phyloP scores from a whole-genome alignment of 2,329 filamentous ascomycete genomes.

The Phyllachora maydis region DNA sequence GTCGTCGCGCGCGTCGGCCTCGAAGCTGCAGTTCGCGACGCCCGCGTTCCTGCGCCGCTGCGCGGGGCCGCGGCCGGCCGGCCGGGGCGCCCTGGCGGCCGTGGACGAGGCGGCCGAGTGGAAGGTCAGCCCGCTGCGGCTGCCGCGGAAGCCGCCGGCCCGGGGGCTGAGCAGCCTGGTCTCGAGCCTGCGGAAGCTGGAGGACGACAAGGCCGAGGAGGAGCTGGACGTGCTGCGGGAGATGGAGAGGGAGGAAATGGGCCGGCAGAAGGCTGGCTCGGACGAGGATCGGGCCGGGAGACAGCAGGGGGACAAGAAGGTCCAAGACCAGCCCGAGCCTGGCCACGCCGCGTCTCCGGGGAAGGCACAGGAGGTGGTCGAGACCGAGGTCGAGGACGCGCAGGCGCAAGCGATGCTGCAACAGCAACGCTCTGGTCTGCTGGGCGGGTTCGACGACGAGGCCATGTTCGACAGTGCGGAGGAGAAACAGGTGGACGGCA shows the following conservation, averaged over 20 bases:
- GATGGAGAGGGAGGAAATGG: constrained; percentile 13
- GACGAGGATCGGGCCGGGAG: too few relatives aligned
- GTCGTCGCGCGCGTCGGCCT: too few relatives aligned
- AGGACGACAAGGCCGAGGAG: constrained; percentile 50
- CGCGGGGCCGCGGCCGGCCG: constrained; percentile 16
- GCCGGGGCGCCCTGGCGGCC: constrained; percentile 11
- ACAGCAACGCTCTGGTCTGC: constrained; percentile 20
- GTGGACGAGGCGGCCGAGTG: constrained; percentile 33
- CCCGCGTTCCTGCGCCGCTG: constrained; percentile 46
- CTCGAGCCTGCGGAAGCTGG: constrained; percentile 44
- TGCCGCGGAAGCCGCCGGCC: constrained; percentile 40
- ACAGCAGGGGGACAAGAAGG: background rate
- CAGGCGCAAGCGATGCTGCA: constrained; percentile 19
- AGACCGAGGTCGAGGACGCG: constrained; percentile 5
- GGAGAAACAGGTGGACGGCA: constrained; percentile 24
- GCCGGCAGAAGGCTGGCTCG: constrained; percentile 4
- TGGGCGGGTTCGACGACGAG: constrained; percentile 46
- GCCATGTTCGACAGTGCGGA: constrained; percentile 30
- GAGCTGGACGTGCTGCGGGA: constrained; percentile 58
- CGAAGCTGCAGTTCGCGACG: constrained; percentile 41
- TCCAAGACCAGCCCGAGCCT: background rate
- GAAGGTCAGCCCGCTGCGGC: constrained; percentile 21
- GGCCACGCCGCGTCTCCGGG: background rate
- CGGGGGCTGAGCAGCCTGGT: constrained; percentile 57
- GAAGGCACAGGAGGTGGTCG: constrained; percentile 2